Conservation (phyloP, 345 rosid species). For the Carallia pectinifolia region DNA sequence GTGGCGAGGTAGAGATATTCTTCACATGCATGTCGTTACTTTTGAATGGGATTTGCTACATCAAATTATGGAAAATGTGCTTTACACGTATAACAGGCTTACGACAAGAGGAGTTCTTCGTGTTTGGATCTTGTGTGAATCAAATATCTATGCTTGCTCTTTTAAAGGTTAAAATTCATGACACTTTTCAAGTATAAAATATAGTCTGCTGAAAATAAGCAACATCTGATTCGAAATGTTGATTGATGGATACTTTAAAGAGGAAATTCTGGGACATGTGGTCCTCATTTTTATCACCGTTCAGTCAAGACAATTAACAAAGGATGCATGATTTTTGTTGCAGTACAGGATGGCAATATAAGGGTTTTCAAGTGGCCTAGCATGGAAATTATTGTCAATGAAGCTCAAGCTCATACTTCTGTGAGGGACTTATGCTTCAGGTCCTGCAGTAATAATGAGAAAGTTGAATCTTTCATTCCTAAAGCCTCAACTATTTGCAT, state of each 20-base stretch:
- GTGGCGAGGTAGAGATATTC: slow-evolving; percentile 69
- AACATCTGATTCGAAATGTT: not conserved
- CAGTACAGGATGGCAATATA: slow-evolving; percentile 87
- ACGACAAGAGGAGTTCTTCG: not conserved
- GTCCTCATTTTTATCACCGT: not conserved
- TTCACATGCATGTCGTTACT: not conserved
- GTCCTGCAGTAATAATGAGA: slow-evolving; percentile 30
- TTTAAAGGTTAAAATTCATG: not conserved
- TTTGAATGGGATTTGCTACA: slow-evolving; percentile 5
- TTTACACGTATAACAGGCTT: not conserved
- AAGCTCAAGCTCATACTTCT: slow-evolving; percentile 62
- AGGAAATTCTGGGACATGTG: not conserved
- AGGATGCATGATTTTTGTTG: slow-evolving; percentile 46
- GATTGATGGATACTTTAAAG: not conserved
- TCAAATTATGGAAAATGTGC: not conserved
- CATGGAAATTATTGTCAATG: slow-evolving; percentile 62
- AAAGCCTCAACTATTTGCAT: slow-evolving; percentile 7
- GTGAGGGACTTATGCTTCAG: slow-evolving; percentile 78
- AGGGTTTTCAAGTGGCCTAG: slow-evolving; percentile 90
- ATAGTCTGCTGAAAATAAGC: too few species aligned
- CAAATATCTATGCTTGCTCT: not conserved
- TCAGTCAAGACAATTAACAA: not conserved
- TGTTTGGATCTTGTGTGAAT: not conserved
- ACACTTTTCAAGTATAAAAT: not conserved
- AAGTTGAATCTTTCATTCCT: slow-evolving; percentile 15